Evolutionary conservation across 1,284 basidiomycete genomes (phyloP).

Genomic region (Puccinia horiana): DNA sequence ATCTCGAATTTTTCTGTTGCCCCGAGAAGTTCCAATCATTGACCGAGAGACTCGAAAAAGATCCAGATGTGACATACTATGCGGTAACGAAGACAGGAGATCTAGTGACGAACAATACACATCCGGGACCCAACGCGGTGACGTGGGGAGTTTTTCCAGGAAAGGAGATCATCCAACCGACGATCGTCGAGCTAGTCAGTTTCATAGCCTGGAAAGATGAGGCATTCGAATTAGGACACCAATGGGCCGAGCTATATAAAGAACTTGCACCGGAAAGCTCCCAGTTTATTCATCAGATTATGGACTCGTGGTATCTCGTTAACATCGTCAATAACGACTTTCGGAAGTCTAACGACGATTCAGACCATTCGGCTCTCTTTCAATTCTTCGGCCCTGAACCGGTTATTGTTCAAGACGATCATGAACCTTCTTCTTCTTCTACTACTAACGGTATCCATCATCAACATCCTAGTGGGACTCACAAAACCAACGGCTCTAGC

Average conservation of each 20-base stretch:
- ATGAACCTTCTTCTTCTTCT: background rate
- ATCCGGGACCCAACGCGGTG: conserved; percentile 93
- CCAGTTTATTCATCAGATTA: conserved; percentile 12
- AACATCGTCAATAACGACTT: conserved; percentile 56
- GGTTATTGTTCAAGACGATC: background rate
- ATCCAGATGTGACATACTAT: conserved; percentile 91
- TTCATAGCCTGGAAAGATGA: conserved; percentile 85
- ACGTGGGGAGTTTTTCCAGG: conserved; percentile 99
- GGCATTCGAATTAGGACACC: conserved; percentile 56
- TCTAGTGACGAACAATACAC: conserved; percentile 84
- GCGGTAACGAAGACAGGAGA: conserved; percentile 79
- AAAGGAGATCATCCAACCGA: conserved; percentile 96
- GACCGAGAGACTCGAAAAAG: conserved; percentile 80
- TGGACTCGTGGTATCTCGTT: conserved; percentile 50
- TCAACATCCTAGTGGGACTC: background rate
- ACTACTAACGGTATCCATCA: background rate
- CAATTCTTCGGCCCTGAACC: conserved; percentile 43
- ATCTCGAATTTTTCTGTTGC: conserved; percentile 92
- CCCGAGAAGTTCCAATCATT: conserved; percentile 73
- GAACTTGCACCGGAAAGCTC: conserved; percentile 45
- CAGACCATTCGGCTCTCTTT: conserved; percentile 5
- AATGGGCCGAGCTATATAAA: conserved; percentile 56
- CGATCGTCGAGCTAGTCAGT: conserved; percentile 93
- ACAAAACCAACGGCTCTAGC: background rate
- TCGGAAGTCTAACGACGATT: conserved; percentile 33